A percentile compares a stretch with the other conserved stretches of the same genome.
phyloP scores from a whole-genome alignment of 108 stramenopile species.

The Cyclotella cryptica region DNA sequence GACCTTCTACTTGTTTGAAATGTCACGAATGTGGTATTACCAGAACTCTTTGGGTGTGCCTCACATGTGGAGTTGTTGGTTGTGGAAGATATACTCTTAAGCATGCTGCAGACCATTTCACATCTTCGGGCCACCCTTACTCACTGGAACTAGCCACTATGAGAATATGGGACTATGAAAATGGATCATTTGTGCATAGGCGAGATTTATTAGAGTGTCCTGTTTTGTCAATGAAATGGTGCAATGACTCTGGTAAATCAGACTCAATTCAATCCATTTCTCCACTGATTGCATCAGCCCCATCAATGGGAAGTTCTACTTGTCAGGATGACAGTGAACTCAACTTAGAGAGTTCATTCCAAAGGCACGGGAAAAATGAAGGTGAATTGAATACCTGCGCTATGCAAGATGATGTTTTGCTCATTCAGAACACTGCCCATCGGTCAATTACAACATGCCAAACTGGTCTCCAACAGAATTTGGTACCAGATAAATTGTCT shows the following conservation, averaged over 20 bases:
- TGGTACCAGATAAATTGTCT: conserved; percentile 8
- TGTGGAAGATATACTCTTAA: conserved; percentile 94
- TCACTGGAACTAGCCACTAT: conserved; percentile 94
- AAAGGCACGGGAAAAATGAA: neutral
- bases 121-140: conserved; percentile 84
- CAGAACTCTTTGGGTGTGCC: conserved; percentile 92
- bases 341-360: neutral
- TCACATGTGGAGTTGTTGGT: conserved; percentile 95
- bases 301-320: neutral
- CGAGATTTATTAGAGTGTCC: conserved; percentile 84
- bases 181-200: conserved; percentile 89
- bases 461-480: neutral
- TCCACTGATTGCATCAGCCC: conserved; percentile 29
- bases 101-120: conserved; percentile 90
- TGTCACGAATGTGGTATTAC: conserved; percentile 84
- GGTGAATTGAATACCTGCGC: neutral
- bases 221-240: conserved; percentile 46
- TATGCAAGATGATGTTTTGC: neutral
- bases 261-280: conserved; percentile 14
- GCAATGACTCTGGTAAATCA: conserved; percentile 12
- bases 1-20: conserved; percentile 3
- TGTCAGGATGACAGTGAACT: conserved; percentile 21
- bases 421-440: neutral
- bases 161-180: conserved; percentile 95
- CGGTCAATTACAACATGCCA: conserved; percentile 25